phyloP scores from a whole-genome alignment of 768 basidiomycete species.

The Kwoniella bestiolae region DNA sequence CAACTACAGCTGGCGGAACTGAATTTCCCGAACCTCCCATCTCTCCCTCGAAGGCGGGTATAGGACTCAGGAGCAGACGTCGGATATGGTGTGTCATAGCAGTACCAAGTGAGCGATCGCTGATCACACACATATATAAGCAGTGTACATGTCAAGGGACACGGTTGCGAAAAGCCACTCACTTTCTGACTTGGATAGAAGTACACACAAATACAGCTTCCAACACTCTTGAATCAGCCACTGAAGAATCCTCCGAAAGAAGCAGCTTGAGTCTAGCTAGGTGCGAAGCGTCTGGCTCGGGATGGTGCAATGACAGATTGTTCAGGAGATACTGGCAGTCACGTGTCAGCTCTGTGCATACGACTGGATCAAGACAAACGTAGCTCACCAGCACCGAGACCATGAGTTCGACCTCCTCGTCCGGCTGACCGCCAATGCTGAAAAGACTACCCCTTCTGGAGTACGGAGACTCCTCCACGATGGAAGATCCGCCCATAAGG shows the following conservation, averaged over 20 bases:
- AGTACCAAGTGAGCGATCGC: slow-evolving; percentile 79
- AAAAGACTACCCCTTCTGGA: slow-evolving; percentile 31
- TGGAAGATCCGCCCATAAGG: slow-evolving; percentile 18
- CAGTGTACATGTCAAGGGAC: background rate
- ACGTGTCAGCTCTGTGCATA: slow-evolving; percentile 3
- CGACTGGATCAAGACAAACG: background rate
- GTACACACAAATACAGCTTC: slow-evolving; percentile 87
- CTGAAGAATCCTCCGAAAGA: slow-evolving; percentile 77
- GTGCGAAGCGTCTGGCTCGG: slow-evolving; percentile 35
- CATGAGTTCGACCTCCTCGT: slow-evolving; percentile 46
- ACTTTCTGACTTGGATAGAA: slow-evolving; percentile 83
- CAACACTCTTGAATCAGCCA: slow-evolving; percentile 81
- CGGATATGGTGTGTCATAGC: slow-evolving; percentile 78
- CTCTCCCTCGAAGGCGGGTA: slow-evolving; percentile 85
- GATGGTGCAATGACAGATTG: slow-evolving; percentile 38
- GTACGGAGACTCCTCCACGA: slow-evolving; percentile 16
- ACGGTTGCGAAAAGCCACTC: slow-evolving; percentile 30
- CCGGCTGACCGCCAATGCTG: slow-evolving; percentile 31
- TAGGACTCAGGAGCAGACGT: slow-evolving; percentile 82
- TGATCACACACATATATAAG: slow-evolving; percentile 54
- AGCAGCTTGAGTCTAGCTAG: slow-evolving; percentile 71
- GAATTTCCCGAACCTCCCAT: slow-evolving; percentile 70
- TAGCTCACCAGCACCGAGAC: slow-evolving; percentile 47
- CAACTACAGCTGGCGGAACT: slow-evolving; percentile 75
- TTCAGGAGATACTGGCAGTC: slow-evolving; percentile 41